These are phyloP conservation scores for Ramularia endophylla DNA, from an alignment of 2,329 filamentous ascomycete genomes.

Conservation along the genomic window DNA sequence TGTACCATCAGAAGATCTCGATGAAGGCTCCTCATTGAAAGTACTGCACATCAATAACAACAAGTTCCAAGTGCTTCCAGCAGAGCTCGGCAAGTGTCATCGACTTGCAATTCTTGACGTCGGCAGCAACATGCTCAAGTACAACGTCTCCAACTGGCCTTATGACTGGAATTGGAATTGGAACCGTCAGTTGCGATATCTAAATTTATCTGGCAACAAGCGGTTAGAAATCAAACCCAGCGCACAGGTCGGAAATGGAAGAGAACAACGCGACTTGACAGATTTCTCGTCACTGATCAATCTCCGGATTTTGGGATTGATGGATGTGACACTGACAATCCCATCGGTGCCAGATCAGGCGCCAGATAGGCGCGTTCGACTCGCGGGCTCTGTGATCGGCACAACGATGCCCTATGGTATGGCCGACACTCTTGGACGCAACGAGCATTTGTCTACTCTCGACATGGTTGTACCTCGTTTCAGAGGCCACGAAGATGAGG, in stretches of 20 bases:
- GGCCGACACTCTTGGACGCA: conserved; percentile 89
- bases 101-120: conserved; percentile 90
- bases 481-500: conserved; percentile 83
- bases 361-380: conserved; percentile 89
- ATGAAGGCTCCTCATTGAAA: conserved; percentile 80
- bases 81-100: conserved; percentile 89
- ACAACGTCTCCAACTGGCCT: conserved; percentile 98
- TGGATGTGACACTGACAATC: conserved; percentile 95
- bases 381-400: conserved; percentile 90
- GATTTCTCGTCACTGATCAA: conserved; percentile 84
- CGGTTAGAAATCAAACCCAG: conserved; percentile 79
- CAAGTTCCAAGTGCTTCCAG: conserved; percentile 93
- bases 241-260: conserved; percentile 42
- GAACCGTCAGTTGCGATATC: conserved; percentile 88
- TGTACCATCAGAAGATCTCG: conserved; percentile 86
- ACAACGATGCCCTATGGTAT: conserved; percentile 84
- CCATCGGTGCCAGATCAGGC: conserved; percentile 92
- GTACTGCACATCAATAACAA: conserved; percentile 95
- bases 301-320: conserved; percentile 81
- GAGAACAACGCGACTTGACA: conserved; percentile 67
- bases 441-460: conserved; percentile 91
- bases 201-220: conserved; percentile 96
- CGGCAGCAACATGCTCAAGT: conserved; percentile 90
- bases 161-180: conserved; percentile 99
- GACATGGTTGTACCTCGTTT: conserved; percentile 93